Conservation (phyloP, 345 rosid genomes). For the Diplotaxis tenuifolia region DNA sequence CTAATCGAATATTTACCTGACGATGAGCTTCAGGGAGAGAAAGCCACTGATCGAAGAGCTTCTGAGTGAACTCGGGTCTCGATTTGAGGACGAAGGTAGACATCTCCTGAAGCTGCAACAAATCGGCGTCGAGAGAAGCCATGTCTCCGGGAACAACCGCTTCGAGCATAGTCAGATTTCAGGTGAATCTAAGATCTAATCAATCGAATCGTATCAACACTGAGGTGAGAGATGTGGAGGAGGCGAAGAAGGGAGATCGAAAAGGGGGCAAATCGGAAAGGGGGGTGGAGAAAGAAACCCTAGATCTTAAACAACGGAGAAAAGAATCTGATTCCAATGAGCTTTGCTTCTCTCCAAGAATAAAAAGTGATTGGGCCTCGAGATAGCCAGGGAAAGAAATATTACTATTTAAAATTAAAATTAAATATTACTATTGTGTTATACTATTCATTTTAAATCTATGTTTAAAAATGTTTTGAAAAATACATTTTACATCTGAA, state of each 20-base stretch:
- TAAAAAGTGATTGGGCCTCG: slow-evolving; percentile 11
- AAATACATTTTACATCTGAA: too few species aligned
- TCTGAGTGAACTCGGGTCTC: slow-evolving; percentile 65
- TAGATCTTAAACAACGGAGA: slow-evolving; percentile 42
- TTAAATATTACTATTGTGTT: too few species aligned
- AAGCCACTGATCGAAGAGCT: slow-evolving; percentile 93
- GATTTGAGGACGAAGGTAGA: slow-evolving; percentile 72
- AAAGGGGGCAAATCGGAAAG: slow-evolving; percentile 23
- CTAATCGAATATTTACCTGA: slow-evolving; percentile 55
- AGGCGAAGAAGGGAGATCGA: slow-evolving; percentile 1
- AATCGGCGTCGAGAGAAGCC: slow-evolving; percentile 70
- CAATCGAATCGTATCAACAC: slow-evolving; percentile 33
- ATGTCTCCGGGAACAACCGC: slow-evolving; percentile 48
- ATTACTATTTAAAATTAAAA: too few species aligned
- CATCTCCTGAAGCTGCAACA: slow-evolving; percentile 80
- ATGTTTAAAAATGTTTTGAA: too few species aligned
- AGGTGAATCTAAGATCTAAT: slow-evolving; percentile 27
- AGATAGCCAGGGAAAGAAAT: slow-evolving; percentile 13
- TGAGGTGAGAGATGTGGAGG: slow-evolving; percentile 12
- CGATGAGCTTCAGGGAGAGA: slow-evolving; percentile 79
- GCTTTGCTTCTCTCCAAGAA: not conserved
- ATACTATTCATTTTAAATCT: too few species aligned
- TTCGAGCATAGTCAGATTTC: slow-evolving; percentile 41
- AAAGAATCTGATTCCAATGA: not conserved
- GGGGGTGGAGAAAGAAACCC: slow-evolving; percentile 34